Conservation (phyloP, 2,329 filamentous ascomycete genomes). For the Akanthomyces lecanii region DNA sequence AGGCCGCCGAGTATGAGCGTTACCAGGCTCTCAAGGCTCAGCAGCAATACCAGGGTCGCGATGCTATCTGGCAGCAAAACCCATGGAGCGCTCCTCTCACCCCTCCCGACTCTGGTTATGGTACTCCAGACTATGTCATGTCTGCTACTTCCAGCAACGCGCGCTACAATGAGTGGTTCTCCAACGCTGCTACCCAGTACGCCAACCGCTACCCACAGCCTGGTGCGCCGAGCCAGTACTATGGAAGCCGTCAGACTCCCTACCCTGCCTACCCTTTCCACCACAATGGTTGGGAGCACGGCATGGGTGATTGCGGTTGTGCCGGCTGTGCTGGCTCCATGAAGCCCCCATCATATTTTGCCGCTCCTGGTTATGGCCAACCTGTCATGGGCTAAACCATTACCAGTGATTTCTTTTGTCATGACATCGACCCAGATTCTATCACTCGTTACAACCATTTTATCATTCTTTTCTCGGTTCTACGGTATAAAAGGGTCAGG, state of each 20-base stretch:
- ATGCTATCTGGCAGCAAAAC: slow-evolving; percentile 43
- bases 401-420: slow-evolving; percentile 23
- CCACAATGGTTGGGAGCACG: slow-evolving; percentile 48
- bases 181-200: slow-evolving; percentile 40
- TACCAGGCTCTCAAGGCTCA: slow-evolving; percentile 43
- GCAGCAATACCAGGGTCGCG: slow-evolving; percentile 41
- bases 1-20: slow-evolving; percentile 51
- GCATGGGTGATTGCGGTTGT: slow-evolving; percentile 47
- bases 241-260: slow-evolving; percentile 40
- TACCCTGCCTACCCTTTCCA: slow-evolving; percentile 42
- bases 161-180: slow-evolving; percentile 57
- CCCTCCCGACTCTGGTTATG: slow-evolving; percentile 58
- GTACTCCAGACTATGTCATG: slow-evolving; percentile 55
- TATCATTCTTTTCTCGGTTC: slow-evolving; percentile 19
- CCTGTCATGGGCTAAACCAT: slow-evolving; percentile 48
- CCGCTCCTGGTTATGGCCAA: slow-evolving; percentile 47
- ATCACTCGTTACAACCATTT: slow-evolving; percentile 21
- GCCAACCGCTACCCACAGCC: slow-evolving; percentile 42
- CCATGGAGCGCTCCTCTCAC: slow-evolving; percentile 50
- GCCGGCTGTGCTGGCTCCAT: slow-evolving; percentile 41
- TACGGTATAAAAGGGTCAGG: slow-evolving; percentile 25
- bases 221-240: slow-evolving; percentile 38
- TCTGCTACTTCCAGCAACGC: slow-evolving; percentile 52
- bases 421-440: slow-evolving; percentile 13
- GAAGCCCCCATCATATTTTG: slow-evolving; percentile 47